These are phyloP conservation scores for Sporothrix protearum DNA, from an alignment of 2,329 filamentous ascomycete species.

Conservation along the genomic window DNA sequence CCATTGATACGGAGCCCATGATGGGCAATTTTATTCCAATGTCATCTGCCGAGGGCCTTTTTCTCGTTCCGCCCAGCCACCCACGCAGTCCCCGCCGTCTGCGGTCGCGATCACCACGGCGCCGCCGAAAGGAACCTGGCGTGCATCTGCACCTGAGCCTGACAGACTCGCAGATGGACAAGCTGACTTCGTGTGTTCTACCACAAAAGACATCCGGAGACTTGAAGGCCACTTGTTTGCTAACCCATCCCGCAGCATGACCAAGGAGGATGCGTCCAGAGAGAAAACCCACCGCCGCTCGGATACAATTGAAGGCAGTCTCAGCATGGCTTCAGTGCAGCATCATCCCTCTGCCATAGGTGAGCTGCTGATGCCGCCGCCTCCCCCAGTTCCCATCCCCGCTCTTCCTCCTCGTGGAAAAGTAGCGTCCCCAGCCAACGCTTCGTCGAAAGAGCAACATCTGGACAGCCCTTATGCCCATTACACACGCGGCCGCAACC, in stretches of 20 bases:
- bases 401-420: neutral
- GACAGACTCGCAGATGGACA: constrained; percentile 49
- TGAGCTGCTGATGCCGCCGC: neutral
- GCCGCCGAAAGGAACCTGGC: constrained; percentile 37
- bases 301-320: neutral
- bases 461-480: neutral
- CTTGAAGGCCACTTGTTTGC: neutral
- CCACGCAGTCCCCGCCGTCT: constrained; percentile 15
- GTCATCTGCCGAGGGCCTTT: constrained; percentile 33
- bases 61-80: constrained; percentile 35
- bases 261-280: constrained; percentile 4
- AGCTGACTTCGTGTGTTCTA: constrained; percentile 42
- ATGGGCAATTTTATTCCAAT: constrained; percentile 41
- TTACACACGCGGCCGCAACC: neutral
- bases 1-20: constrained; percentile 28
- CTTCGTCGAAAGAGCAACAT: neutral
- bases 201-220: neutral
- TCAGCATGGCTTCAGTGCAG: neutral
- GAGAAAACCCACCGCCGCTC: constrained; percentile 3
- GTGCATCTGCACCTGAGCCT: constrained; percentile 48
- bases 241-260: neutral
- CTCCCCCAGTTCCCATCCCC: neutral
- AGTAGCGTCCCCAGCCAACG: neutral
- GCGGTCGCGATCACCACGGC: constrained; percentile 37
- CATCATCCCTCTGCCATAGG: neutral